Conservation (phyloP, 176 grass and related monocot genomes). For the Oryza officinalis region DNA sequence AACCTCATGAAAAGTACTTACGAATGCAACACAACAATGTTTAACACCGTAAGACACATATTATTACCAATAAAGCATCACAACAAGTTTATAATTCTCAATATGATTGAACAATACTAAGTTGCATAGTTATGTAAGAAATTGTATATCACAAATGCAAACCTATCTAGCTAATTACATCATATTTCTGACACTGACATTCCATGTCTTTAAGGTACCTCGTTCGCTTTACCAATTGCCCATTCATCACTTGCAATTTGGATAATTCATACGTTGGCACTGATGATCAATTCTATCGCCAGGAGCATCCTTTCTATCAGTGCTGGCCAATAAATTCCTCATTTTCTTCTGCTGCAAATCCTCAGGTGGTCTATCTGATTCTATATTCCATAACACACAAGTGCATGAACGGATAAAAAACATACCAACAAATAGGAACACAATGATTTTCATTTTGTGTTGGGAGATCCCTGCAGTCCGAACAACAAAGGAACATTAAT, state of each 20-base stretch:
- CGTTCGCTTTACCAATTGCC: background rate
- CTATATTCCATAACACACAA: background rate
- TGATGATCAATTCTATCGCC: background rate
- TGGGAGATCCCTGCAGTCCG: background rate
- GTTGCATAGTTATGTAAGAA: no score
- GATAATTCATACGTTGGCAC: background rate
- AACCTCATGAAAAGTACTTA: no score
- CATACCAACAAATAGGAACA: background rate
- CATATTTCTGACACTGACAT: no score
- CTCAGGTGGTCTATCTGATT: background rate
- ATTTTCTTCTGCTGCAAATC: background rate
- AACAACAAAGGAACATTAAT: background rate
- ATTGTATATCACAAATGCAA: no score
- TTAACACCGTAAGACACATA: no score
- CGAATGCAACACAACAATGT: no score
- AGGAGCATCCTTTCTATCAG: background rate
- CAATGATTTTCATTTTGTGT: background rate
- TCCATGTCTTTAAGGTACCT: no score
- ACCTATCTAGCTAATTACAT: no score
- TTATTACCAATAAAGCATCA: no score
- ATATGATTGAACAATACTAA: no score
- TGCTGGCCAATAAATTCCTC: background rate
- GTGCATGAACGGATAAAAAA: background rate
- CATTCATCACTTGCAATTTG: background rate
- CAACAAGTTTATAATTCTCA: no score